A percentile compares a stretch with the other conserved stretches of the same genome.
Evolutionary conservation across 306 rosid genomes (phyloP).

Genomic region (Cicer chorassanicum): DNA sequence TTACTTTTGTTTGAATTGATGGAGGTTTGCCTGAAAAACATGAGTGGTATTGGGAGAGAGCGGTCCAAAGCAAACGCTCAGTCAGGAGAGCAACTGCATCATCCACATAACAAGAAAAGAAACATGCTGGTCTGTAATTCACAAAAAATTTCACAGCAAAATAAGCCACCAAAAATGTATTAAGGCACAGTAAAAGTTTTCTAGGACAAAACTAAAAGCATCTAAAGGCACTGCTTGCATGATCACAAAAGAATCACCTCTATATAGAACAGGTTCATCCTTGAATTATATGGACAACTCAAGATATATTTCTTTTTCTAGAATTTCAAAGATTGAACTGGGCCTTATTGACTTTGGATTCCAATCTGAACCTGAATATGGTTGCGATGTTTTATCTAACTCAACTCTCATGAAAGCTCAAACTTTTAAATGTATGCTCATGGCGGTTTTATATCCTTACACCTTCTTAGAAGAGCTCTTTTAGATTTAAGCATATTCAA

Average conservation of each 20-base stretch:
- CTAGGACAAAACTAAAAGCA: not conserved
- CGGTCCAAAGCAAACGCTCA: constrained; percentile 3
- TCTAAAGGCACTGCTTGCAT: constrained; percentile 3
- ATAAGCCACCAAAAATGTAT: constrained; percentile 3
- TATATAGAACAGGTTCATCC: not conserved
- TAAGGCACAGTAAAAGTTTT: not conserved
- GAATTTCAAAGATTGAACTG: constrained; percentile 19
- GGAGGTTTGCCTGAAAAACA: constrained; percentile 13
- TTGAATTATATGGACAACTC: not conserved
- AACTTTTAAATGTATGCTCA: not conserved
- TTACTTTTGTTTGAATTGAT: constrained; percentile 3
- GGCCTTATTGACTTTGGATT: constrained; percentile 11
- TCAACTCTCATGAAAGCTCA: not conserved
- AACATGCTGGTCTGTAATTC: constrained; percentile 4
- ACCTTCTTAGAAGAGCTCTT: not conserved
- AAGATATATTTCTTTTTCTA: not conserved
- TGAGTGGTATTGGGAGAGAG: constrained; percentile 16
- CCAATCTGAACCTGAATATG: constrained; percentile 20
- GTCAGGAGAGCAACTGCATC: constrained; percentile 10
- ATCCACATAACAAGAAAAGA: constrained; percentile 10
- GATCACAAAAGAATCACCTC: not conserved
- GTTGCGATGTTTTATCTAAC: not conserved
- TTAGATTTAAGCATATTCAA: not conserved
- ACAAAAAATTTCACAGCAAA: not conserved
- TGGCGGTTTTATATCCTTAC: not conserved